These are phyloP conservation scores for Penicillium maclennaniae DNA, from an alignment of 495 filamentous ascomycete genomes.

Conservation along the genomic window DNA sequence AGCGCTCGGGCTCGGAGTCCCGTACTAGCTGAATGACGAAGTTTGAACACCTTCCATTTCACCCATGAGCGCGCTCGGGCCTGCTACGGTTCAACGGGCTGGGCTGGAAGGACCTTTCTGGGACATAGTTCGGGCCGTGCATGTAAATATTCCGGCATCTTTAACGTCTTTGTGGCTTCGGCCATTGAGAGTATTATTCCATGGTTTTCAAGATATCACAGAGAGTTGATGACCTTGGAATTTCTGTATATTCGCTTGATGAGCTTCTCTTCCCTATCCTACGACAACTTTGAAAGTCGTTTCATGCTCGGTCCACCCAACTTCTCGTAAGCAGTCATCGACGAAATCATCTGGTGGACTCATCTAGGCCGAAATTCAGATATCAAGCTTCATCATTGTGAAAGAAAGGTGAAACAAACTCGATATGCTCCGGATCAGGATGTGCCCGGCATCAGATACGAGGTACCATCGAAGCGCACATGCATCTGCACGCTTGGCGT, in stretches of 20 bases:
- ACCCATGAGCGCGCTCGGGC: neutral
- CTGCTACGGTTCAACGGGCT: slow-evolving; percentile 19
- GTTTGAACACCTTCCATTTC: neutral
- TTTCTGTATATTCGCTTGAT: neutral
- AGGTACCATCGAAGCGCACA: too few species aligned
- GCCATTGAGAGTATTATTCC: neutral
- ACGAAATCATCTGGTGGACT: too few species aligned
- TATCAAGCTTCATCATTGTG: too few species aligned
- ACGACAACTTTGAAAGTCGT: too few species aligned
- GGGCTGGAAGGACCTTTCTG: slow-evolving; percentile 9
- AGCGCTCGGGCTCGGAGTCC: slow-evolving; percentile 31
- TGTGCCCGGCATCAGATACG: too few species aligned
- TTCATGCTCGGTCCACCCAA: too few species aligned
- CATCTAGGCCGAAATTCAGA: too few species aligned
- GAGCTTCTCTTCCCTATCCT: too few species aligned
- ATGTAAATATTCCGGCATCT: slow-evolving; percentile 26
- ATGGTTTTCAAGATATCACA: neutral
- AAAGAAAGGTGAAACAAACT: too few species aligned
- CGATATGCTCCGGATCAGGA: too few species aligned
- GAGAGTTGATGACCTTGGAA: neutral
- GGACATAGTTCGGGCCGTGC: slow-evolving; percentile 10
- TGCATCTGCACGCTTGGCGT: neutral
- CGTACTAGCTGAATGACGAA: slow-evolving; percentile 8
- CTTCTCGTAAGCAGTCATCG: too few species aligned
- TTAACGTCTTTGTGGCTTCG: slow-evolving; percentile 4